Base-by-base conservation (phyloP, 2,329 filamentous ascomycete species). In the Nigrograna mackinnonii region DNA sequence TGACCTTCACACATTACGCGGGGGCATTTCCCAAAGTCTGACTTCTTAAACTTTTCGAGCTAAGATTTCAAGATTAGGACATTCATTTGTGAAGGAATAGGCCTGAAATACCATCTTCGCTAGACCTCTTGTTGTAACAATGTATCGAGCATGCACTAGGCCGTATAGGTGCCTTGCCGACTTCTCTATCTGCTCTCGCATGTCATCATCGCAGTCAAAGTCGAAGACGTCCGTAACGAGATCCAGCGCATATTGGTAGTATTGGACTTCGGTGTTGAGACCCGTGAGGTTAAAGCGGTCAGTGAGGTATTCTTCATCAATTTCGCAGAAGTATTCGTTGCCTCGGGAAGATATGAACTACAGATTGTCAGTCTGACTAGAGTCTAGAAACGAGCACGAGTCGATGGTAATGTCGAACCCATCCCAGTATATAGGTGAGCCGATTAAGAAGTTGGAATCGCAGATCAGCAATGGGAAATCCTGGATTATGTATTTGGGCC, bases 251-350 rank as follows among this genome's bases (percentile, higher is more conserved):
- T 99, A 96, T 72, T 99, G 94, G 64, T 99, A 99, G 77, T 97
- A 96, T 64, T 96, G 89, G 12, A 99, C 94, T 68, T 99, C 94
- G 24, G 90, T 92, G 73, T 97, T 96, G 37, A 99, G 82, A 26
- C 94, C 94, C 1, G 94, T 99, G 48, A 99, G 78, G 73, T 99
- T 99, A 81, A 99, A 99, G 37, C 94, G 86, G 70, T 99, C 94
- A 38, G 91, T 97, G 35, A 99, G 80, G 71, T 99, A 99, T 62
- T 99, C 94, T 70, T 99, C 94, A 71, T 99, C 94, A 62, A 99
- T 97, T 68, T 99, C 94, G 81, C 94, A 99, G 64, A 97, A 99
- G 74, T 99, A 99, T 69, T 99, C 94, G 73, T 99, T 97, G 54
- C 94, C 94, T 42, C 94, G 84, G 5, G 91, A 96, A 4, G 92